A percentile compares a stretch with the other conserved stretches of the same genome.
These are phyloP conservation scores for Kipferlia bialata DNA, from an alignment of 78 protist genomes.

Conservation along the genomic window DNA sequence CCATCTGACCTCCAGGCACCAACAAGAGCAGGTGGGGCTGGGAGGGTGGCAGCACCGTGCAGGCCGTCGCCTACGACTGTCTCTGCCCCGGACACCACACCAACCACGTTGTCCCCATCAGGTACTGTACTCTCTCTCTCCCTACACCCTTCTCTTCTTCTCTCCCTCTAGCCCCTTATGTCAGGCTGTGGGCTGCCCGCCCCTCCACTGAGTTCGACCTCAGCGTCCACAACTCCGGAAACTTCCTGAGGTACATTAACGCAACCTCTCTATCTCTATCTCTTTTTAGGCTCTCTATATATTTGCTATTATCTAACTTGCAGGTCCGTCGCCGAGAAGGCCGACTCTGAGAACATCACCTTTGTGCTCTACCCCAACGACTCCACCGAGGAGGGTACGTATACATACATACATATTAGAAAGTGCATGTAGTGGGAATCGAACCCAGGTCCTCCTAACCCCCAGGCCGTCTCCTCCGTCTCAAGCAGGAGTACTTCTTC, in stretches of 20 bases:
- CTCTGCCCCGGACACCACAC: slow-evolving; percentile 77
- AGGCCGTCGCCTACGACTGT: slow-evolving; percentile 59
- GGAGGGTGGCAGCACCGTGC: slow-evolving; percentile 53
- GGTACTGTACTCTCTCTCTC: too few species aligned
- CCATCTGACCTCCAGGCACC: too few species aligned
- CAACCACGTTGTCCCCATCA: slow-evolving; percentile 58
- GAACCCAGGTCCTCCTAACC: too few species aligned
- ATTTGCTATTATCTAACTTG: too few species aligned
- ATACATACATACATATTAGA: too few species aligned
- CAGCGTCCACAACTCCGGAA: slow-evolving; percentile 46
- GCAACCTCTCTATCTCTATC: too few species aligned
- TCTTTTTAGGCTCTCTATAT: too few species aligned
- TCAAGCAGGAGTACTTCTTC: slow-evolving; percentile 85
- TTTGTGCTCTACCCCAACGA: slow-evolving; percentile 87
- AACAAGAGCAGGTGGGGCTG: slow-evolving; percentile 37
- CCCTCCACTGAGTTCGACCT: slow-evolving; percentile 70
- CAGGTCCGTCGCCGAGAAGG: slow-evolving; percentile 61
- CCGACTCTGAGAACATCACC: slow-evolving; percentile 67
- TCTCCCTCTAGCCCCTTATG: too few species aligned
- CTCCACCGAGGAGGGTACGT: slow-evolving; percentile 36
- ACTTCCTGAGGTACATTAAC: slow-evolving; percentile 64
- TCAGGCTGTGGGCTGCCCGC: slow-evolving; percentile 71
- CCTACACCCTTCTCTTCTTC: too few species aligned
- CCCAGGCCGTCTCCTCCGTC: slow-evolving; percentile 80
- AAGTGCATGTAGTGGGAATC: too few species aligned